phyloP scores from a whole-genome alignment of 75 land plant genomes.

The Ceratopteris richardii region DNA sequence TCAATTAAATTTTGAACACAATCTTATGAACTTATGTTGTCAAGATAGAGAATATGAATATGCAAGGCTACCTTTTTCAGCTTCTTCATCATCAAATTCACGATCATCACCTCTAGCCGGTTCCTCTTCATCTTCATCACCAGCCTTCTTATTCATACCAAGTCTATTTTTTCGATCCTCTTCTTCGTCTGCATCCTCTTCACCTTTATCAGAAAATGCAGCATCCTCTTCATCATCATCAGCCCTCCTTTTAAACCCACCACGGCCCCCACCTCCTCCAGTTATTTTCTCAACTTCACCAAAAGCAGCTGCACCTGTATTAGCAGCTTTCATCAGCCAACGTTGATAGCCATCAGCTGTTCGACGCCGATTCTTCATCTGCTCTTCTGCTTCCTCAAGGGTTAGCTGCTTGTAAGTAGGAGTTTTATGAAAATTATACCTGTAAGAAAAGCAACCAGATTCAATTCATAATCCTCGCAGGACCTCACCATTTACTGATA shows the following conservation, averaged over 20 bases:
- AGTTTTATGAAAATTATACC: constrained; percentile 93
- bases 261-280: constrained; percentile 19
- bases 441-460: constrained; percentile 8
- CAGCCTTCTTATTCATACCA: constrained; percentile 60
- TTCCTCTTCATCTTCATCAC: constrained; percentile 70
- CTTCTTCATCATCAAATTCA: constrained; percentile 77
- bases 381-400: constrained; percentile 98
- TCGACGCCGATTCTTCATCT: constrained; percentile 85
- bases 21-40: too few species aligned
- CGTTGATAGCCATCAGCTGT: constrained; percentile 94
- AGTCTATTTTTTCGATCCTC: constrained; percentile 64
- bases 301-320: constrained; percentile 84
- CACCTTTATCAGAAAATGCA: constrained; percentile 52
- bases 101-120: constrained; percentile 53
- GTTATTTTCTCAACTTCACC: constrained; percentile 60
- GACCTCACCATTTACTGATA: background rate
- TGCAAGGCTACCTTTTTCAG: constrained; percentile 70
- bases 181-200: constrained; percentile 89
- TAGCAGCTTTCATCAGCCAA: constrained; percentile 99
- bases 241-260: constrained; percentile 37
- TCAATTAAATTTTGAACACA: too few species aligned
- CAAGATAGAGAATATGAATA: too few species aligned
- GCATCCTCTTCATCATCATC: constrained; percentile 62
- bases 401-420: constrained; percentile 98
- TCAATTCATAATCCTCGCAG: background rate